phyloP scores from a whole-genome alignment of 1,284 basidiomycete species.

The Cryptococcus sp. region DNA sequence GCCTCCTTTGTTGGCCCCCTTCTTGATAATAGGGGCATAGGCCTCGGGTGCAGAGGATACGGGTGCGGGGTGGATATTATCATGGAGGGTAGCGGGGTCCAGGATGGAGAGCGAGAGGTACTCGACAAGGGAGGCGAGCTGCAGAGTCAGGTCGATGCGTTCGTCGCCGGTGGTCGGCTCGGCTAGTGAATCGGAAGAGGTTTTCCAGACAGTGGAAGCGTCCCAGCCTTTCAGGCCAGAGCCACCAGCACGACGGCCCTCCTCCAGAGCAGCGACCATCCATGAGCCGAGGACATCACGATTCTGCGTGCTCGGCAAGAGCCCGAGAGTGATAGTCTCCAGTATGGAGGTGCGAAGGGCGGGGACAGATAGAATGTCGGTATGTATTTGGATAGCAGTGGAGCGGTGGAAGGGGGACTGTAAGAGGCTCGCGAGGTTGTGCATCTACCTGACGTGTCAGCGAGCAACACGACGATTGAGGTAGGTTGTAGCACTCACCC shows the following conservation, averaged over 20 bases:
- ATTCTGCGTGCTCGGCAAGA: slow-evolving; percentile 59
- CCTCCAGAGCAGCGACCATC: slow-evolving; percentile 53
- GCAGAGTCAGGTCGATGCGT: slow-evolving; percentile 48
- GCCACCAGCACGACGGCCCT: slow-evolving; percentile 41
- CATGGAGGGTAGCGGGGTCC: slow-evolving; percentile 64
- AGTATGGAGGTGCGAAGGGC: slow-evolving; percentile 59
- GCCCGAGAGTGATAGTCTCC: slow-evolving; percentile 54
- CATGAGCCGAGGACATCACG: slow-evolving; percentile 74
- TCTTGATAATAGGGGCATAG: slow-evolving; percentile 16
- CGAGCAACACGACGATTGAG: not conserved
- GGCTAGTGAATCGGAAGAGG: not conserved
- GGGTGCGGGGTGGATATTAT: slow-evolving; percentile 63
- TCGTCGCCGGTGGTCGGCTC: slow-evolving; percentile 10
- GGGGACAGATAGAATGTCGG: slow-evolving; percentile 61
- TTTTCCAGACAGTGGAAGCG: slow-evolving; percentile 23
- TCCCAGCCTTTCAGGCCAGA: slow-evolving; percentile 37
- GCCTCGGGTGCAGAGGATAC: slow-evolving; percentile 20
- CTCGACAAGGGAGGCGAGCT: slow-evolving; percentile 44
- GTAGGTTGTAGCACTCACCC: slow-evolving; percentile 60
- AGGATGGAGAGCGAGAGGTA: slow-evolving; percentile 55
- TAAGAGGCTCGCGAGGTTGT: slow-evolving; percentile 78
- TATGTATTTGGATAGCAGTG: slow-evolving; percentile 67
- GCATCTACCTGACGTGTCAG: slow-evolving; percentile 58
- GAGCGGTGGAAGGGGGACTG: slow-evolving; percentile 77
- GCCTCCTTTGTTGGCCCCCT: slow-evolving; percentile 23